Evolutionary conservation across 179 eudicot species (phyloP), one percentile per base, ranked within the genome.

Genomic region (Corrigiola litoralis): DNA sequence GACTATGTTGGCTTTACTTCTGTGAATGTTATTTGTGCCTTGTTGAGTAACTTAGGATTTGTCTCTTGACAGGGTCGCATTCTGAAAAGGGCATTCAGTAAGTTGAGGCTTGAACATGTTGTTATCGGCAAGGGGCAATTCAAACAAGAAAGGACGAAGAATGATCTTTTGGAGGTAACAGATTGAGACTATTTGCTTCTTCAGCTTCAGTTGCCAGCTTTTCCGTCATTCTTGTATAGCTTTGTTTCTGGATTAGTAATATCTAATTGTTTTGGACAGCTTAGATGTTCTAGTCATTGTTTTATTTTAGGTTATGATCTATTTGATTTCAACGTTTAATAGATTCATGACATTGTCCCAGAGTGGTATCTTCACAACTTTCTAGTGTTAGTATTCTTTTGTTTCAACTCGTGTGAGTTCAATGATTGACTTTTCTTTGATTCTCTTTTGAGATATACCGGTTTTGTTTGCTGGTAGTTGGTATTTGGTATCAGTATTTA

Each of bases 111-210:
- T 31, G 99, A 95, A 69, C 99, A 92, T 76, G 92, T 95, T 58
- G 99, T 95, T 68, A 95, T 95, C 69, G 99, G 86, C 24, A 88
- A 87, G 70, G 99, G 99, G 42, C 92, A 92, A 45, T 95, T 95
- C 69, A 77, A 83, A 73, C 96, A 92, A 76, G 96, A 88, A 65
- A 81, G 84, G 64, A 51, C 73, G 61, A 84, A 81, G 71, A 74
- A 63, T 56, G 84, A 86, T 46, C 63, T 17, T 40, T 40, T 75
- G 73, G 90, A 86, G 88, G 99, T 94, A 65, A 20, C 7, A 34
- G 38, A 20, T 64, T 61, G 44, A 29, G 13, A 44, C 56, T 2
- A 50, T 28, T 48, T 41, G 41, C 25, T n/a, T 18, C 18, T 13
- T 34, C 38, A n/a, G 16, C 33, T n/a, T 32, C 50, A 25, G 51